phyloP scores from a whole-genome alignment of 1,284 basidiomycete genomes.

The Agaricales sp. region DNA sequence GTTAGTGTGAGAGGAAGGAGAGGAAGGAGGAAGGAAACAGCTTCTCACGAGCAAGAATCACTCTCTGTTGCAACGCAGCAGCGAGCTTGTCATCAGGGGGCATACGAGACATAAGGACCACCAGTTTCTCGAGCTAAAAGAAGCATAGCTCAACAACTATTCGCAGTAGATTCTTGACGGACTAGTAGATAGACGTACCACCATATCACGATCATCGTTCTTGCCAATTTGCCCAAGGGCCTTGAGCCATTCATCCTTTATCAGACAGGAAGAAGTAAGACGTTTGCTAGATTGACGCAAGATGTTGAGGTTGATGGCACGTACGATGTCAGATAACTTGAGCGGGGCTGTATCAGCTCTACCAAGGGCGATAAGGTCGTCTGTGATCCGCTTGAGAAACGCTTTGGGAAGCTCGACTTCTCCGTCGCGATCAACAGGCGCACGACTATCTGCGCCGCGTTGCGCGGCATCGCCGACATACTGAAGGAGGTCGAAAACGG shows the following conservation, averaged over 20 bases:
- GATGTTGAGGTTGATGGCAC: too few species aligned
- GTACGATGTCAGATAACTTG: not conserved
- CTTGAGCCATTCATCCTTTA: conserved; percentile 21
- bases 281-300: not conserved
- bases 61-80: conserved; percentile 16
- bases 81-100: conserved; percentile 20
- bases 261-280: not conserved
- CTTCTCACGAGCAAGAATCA: conserved; percentile 24
- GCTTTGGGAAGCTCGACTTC: conserved; percentile 33
- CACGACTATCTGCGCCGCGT: not conserved
- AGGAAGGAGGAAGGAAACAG: conserved; percentile 42
- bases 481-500: not conserved
- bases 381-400: not conserved
- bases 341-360: not conserved
- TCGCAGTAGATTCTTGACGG: not conserved
- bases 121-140: conserved; percentile 40
- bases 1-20: conserved; percentile 16
- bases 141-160: not conserved
- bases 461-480: not conserved
- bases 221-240: conserved; percentile 32
- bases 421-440: conserved; percentile 8
- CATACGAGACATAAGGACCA: conserved; percentile 43
- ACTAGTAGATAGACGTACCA: conserved; percentile 26
- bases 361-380: not conserved
- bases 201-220: conserved; percentile 46